phyloP scores from a whole-genome alignment of 768 basidiomycete genomes.

The Rhodotorula diobovata region DNA sequence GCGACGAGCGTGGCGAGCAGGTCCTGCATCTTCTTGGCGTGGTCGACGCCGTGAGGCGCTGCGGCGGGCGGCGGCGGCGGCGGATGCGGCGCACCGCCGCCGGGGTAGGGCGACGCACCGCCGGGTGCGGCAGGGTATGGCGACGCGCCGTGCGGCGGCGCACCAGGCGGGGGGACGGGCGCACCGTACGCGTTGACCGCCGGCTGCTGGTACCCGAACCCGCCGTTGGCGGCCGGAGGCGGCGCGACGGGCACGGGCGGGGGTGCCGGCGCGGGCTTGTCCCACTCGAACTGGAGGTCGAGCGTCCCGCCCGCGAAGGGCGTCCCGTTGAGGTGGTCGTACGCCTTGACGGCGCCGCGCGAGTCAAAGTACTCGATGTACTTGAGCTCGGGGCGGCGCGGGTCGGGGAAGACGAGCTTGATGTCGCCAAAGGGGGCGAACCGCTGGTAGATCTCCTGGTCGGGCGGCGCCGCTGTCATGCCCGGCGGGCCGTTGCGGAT shows the following conservation, averaged over 20 bases:
- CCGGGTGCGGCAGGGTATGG: too few species aligned
- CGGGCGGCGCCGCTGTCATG: constrained; percentile 63
- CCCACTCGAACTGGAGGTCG: constrained; percentile 83
- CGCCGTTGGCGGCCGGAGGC: background rate
- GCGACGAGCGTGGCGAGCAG: constrained; percentile 35
- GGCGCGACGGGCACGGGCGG: background rate
- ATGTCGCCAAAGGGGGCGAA: constrained; percentile 89
- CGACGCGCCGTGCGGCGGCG: background rate
- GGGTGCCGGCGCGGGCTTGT: constrained; percentile 46
- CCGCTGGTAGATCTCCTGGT: constrained; percentile 75
- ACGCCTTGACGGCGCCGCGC: constrained; percentile 71
- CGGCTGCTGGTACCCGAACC: background rate
- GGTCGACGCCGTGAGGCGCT: constrained; percentile 15
- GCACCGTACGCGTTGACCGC: background rate
- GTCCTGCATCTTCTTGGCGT: constrained; percentile 37
- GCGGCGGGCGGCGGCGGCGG: background rate
- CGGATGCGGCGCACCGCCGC: too few species aligned
- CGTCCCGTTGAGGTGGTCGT: constrained; percentile 72
- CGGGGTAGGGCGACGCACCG: background rate
- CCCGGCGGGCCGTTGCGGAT: constrained; percentile 58
- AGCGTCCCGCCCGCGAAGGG: constrained; percentile 77
- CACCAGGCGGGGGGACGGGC: background rate
- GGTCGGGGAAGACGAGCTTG: constrained; percentile 62
- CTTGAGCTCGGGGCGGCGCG: constrained; percentile 52
- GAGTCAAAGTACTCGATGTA: constrained; percentile 93